Evolutionary conservation across 192 early-diverging fungal genomes (phyloP).

Genomic region (Dispira parvispora): DNA sequence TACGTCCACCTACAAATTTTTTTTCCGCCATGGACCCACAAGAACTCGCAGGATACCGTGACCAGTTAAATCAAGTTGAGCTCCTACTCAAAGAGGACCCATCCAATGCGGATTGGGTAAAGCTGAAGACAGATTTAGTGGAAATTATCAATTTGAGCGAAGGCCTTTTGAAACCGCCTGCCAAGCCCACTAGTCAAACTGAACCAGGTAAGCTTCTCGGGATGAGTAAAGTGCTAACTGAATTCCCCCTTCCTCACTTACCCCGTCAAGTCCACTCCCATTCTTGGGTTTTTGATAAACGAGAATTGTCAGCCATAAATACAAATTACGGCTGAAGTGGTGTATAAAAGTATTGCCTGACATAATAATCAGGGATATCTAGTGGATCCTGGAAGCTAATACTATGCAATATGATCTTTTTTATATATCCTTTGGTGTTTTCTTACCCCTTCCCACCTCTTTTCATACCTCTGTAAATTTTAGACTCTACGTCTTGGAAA

Average conservation of each 20-base stretch:
- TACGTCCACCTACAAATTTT: not conserved
- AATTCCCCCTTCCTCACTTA: not conserved
- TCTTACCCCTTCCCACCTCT: not conserved
- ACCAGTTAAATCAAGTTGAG: slow-evolving; percentile 6
- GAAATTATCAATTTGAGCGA: not conserved
- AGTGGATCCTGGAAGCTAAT: not conserved
- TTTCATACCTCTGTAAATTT: not conserved
- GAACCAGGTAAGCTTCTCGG: not conserved
- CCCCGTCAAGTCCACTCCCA: not conserved
- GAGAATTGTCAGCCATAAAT: not conserved
- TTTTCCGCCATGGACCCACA: slow-evolving; percentile 4
- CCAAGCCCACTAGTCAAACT: not conserved
- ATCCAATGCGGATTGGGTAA: slow-evolving; percentile 11
- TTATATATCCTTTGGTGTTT: no score
- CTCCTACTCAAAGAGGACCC: slow-evolving; percentile 10
- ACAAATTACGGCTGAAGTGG: not conserved
- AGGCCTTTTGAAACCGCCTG: not conserved
- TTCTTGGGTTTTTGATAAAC: not conserved
- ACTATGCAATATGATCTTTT: not conserved
- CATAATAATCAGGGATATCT: not conserved
- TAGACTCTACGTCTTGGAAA: not conserved
- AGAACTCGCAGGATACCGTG: slow-evolving; percentile 3
- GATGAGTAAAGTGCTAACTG: not conserved
- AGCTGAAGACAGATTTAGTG: not conserved
- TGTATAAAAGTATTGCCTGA: not conserved